Base-by-base conservation (phyloP, 768 basidiomycete species). In the Leccinum imitatum region DNA sequence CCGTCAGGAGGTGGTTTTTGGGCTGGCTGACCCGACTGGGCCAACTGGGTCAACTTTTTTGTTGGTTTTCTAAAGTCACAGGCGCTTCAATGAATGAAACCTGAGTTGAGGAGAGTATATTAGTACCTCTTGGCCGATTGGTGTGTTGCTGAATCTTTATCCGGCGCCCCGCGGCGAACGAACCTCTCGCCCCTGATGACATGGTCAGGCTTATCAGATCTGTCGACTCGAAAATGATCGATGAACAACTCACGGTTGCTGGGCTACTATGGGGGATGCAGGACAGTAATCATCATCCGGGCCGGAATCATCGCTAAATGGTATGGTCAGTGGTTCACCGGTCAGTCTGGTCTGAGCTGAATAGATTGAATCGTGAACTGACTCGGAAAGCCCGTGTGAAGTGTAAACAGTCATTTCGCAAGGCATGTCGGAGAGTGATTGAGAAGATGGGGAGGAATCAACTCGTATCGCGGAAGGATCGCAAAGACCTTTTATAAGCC, bases 401-500 rank as follows among this genome's bases (percentile, higher is more conserved):
- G 30, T 30, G 30, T 37, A 14, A 4, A 1, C 15, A 6, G 50
- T 11, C 63, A 57, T 64, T 50, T 30, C 19, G 39, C 30, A 37
- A 46, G 17, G 6, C 10, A 25, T 8, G 9, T 6, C 7, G 0
- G 14, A 50, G 23, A 19, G 37, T 30, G 9, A 11, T 19, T 2
- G 6, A 21, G 14, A 9, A 56, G 17, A 3, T 13, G 46, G 7
- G 25, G 53, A 13, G 15, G 30, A 30, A 37, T 15, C 14, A 37
- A 0, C n/a, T 10, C 10, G 6, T 4, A 10, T 30, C 30, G 30
- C 30, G 2, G 2, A 46, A 6, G 21, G 6, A 1, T 33, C 19
- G 61, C 46, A 33, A 39, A 67, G n/a, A 39, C 3, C 54, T 41
- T 63, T 60, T 71, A 67, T 59, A 25, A 63, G 59, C 58, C 35